Percentiles rank a stretch among this genome's conserved stretches.
Evolutionary conservation across 225 moss, liverwort and hornwort genomes (phyloP).

Genomic region (Ulota crispa): DNA sequence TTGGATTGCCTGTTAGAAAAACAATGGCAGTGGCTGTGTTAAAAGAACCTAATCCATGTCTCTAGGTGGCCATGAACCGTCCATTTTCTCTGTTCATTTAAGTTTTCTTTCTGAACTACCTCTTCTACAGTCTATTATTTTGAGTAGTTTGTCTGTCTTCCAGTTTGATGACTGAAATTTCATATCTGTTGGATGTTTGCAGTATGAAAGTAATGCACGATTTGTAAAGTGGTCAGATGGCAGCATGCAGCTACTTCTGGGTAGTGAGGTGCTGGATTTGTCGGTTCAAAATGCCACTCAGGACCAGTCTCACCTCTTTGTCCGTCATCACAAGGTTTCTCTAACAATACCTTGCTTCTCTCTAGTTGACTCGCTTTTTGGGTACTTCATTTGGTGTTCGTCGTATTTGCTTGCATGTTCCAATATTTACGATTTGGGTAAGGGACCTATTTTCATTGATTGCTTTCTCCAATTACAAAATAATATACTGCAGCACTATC

Average conservation of each 20-base stretch:
- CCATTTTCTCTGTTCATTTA: neutral
- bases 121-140: neutral
- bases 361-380: slow-evolving; percentile 10
- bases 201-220: slow-evolving; percentile 98
- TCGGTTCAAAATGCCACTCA: slow-evolving; percentile 88
- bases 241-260: slow-evolving; percentile 94
- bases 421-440: neutral
- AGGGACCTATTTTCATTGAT: neutral
- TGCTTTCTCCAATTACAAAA: slow-evolving; percentile 13
- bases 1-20: slow-evolving; percentile 5
- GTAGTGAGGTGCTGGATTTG: slow-evolving; percentile 93
- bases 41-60: neutral
- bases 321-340: slow-evolving; percentile 91
- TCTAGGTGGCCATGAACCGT: neutral
- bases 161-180: slow-evolving; percentile 9
- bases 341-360: neutral
- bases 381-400: slow-evolving; percentile 13
- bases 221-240: slow-evolving; percentile 99
- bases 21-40: neutral
- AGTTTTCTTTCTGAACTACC: neutral
- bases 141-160: neutral
- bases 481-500: slow-evolving; percentile 1
- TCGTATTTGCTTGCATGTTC: slow-evolving; percentile 16
- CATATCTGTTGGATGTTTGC: slow-evolving; percentile 35
- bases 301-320: slow-evolving; percentile 97